These are phyloP conservation scores for Phenoliferia sp. DNA, from an alignment of 1,284 basidiomycete genomes.

Conservation along the genomic window DNA sequence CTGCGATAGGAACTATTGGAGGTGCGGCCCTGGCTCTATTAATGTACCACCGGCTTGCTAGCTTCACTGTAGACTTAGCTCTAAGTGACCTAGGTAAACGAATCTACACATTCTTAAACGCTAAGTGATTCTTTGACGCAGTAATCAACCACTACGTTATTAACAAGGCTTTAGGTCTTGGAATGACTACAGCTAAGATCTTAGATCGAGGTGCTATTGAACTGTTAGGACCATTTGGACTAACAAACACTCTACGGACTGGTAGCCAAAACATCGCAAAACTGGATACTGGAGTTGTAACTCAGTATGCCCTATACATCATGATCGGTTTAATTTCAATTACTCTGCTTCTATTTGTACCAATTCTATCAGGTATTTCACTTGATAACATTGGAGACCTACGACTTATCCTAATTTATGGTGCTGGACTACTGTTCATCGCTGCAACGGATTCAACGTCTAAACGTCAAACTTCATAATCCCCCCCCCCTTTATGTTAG, in stretches of 20 bases:
- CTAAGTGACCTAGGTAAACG: constrained; percentile 34
- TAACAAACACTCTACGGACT: constrained; percentile 35
- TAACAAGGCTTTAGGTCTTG: constrained; percentile 30
- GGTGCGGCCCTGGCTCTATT: constrained; percentile 37
- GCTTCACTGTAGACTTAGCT: constrained; percentile 37
- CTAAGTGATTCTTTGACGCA: constrained; percentile 38
- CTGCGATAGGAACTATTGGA: constrained; percentile 36
- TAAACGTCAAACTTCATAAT: constrained; percentile 6
- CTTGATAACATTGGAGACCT: constrained; percentile 14
- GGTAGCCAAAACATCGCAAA: constrained; percentile 35
- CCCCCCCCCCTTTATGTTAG: constrained; percentile 1
- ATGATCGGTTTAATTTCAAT: constrained; percentile 31
- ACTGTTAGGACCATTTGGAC: constrained; percentile 39
- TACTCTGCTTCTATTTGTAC: constrained; percentile 23
- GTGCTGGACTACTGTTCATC: constrained; percentile 14
- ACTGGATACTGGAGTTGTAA: constrained; percentile 35
- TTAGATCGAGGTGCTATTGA: constrained; percentile 40
- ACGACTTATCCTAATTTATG: constrained; percentile 19
- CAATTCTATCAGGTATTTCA: constrained; percentile 11
- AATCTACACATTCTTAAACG: constrained; percentile 40
- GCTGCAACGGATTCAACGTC: background rate
- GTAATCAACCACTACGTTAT: constrained; percentile 37
- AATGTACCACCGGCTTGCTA: constrained; percentile 36
- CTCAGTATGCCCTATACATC: constrained; percentile 29
- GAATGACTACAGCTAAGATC: constrained; percentile 37